Evolutionary conservation across 2,329 filamentous ascomycete genomes (phyloP).

Genomic region (Hyphodiscus sp.): DNA sequence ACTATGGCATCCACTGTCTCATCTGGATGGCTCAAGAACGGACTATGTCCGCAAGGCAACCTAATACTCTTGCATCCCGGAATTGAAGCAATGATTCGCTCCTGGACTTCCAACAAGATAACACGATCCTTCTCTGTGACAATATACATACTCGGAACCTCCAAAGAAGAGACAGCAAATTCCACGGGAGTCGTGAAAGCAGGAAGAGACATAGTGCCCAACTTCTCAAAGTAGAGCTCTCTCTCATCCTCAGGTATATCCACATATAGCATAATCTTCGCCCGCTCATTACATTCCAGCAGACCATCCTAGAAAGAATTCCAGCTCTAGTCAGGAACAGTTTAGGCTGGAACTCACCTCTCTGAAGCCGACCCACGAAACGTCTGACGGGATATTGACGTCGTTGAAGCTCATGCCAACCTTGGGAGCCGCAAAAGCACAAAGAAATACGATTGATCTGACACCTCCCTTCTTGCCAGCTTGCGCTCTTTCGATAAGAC

Average conservation of each 20-base stretch:
- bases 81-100: background rate
- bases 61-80: slow-evolving; percentile 4
- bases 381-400: no score
- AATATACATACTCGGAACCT: background rate
- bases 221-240: background rate
- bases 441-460: slow-evolving; percentile 8
- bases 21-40: slow-evolving; percentile 9
- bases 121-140: slow-evolving; percentile 2
- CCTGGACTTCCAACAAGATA: slow-evolving; percentile 3
- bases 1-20: slow-evolving; percentile 5
- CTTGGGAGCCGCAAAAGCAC: slow-evolving; percentile 2
- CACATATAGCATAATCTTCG: no score
- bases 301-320: no score
- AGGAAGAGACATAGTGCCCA: no score
- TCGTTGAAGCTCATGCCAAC: no score
- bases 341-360: no score
- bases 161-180: slow-evolving; percentile 2
- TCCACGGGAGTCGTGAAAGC: background rate
- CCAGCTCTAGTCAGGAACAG: no score
- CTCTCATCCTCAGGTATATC: background rate
- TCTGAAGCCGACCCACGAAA: no score
- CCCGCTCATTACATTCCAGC: no score
- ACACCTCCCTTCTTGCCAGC: slow-evolving; percentile 34
- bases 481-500: slow-evolving; percentile 29
- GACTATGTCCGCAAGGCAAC: slow-evolving; percentile 3